Evolutionary conservation across 805 yeast genomes (phyloP).

Genomic region (Candida schatavii): DNA sequence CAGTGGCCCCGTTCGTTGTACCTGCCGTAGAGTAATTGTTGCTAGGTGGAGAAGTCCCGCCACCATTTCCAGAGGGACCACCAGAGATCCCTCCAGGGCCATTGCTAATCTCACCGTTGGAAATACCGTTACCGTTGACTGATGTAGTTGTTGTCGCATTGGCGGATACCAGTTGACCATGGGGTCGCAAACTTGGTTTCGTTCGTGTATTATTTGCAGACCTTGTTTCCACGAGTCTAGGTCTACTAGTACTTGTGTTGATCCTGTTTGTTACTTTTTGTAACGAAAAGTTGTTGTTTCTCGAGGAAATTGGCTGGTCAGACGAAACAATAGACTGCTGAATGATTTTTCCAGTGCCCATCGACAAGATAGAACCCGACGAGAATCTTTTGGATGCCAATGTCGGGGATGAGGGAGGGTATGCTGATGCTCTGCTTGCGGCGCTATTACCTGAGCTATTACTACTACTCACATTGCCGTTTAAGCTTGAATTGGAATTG

Average conservation of each 20-base stretch:
- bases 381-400: constrained; percentile 34
- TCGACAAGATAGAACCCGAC: constrained; percentile 34
- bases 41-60: constrained; percentile 17
- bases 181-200: constrained; percentile 7
- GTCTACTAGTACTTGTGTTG: constrained; percentile 8
- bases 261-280: constrained; percentile 7
- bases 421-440: constrained; percentile 7
- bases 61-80: neutral
- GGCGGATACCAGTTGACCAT: constrained; percentile 8
- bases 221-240: constrained; percentile 24
- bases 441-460: neutral
- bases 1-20: constrained; percentile 8
- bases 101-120: neutral
- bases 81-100: neutral
- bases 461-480: neutral
- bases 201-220: constrained; percentile 7
- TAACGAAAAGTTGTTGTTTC: constrained; percentile 7
- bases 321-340: constrained; percentile 18
- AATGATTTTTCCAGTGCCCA: constrained; percentile 42
- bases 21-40: constrained; percentile 17
- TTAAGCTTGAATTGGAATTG: constrained; percentile 1
- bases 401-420: constrained; percentile 4
- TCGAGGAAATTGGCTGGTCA: neutral
- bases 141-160: constrained; percentile 3
- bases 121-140: constrained; percentile 14